phyloP scores from a whole-genome alignment of 345 rosid genomes.

The Aquilaria yunnanensis region DNA sequence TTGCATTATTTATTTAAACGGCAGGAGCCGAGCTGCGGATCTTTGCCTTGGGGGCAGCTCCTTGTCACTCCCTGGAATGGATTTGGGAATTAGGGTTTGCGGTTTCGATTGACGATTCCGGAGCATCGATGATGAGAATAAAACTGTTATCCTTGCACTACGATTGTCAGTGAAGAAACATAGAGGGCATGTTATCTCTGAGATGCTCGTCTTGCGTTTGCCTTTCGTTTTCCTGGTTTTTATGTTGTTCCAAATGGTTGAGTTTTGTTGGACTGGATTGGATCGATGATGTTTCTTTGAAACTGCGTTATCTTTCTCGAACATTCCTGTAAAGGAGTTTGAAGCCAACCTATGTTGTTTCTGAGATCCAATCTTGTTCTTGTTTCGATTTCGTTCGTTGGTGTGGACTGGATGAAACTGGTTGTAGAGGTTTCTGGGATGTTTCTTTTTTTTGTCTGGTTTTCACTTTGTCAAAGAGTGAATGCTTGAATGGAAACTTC shows the following conservation, averaged over 20 bases:
- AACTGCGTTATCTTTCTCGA: background rate
- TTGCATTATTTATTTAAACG: too few species aligned
- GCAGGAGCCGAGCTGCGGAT: too few species aligned
- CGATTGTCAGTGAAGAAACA: slow-evolving; percentile 54
- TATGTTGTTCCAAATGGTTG: slow-evolving; percentile 22
- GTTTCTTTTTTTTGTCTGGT: too few species aligned
- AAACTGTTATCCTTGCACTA: slow-evolving; percentile 64
- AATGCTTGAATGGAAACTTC: too few species aligned
- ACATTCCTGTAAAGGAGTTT: slow-evolving; percentile 13
- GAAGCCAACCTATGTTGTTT: slow-evolving; percentile 12
- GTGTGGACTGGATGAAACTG: too few species aligned
- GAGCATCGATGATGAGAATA: slow-evolving; percentile 9
- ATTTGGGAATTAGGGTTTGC: too few species aligned
- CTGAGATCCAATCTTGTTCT: slow-evolving; percentile 22
- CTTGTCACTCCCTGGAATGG: too few species aligned
- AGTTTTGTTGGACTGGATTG: slow-evolving; percentile 21
- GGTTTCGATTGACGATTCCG: too few species aligned
- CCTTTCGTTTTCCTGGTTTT: slow-evolving; percentile 2
- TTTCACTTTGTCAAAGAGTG: too few species aligned
- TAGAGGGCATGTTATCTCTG: slow-evolving; percentile 35
- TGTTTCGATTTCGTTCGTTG: too few species aligned
- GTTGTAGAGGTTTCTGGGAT: too few species aligned
- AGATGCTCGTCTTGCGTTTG: slow-evolving; percentile 19
- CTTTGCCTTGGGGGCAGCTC: too few species aligned
- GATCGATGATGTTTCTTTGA: slow-evolving; percentile 10